Conservation (phyloP, 805 yeast genomes). For the Ogataea parapolymorpha region DNA sequence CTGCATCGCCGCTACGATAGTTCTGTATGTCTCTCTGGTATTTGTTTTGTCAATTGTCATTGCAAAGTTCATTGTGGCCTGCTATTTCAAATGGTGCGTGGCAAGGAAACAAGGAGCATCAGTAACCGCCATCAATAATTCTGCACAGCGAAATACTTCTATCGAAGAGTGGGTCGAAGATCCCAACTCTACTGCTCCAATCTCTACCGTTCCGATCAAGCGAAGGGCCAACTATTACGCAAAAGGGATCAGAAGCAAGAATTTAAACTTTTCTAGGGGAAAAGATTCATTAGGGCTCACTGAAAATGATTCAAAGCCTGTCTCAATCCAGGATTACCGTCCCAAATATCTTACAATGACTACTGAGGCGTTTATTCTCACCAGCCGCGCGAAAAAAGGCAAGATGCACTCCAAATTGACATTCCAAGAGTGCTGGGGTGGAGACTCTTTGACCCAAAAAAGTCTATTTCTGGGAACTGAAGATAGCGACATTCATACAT, state of each 20-base stretch:
- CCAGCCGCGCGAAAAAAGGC: constrained; percentile 16
- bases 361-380: constrained; percentile 47
- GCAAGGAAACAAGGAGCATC: constrained; percentile 80
- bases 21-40: constrained; percentile 73
- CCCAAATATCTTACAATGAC: constrained; percentile 61
- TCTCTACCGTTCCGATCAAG: constrained; percentile 48
- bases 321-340: constrained; percentile 27
- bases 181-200: constrained; percentile 47
- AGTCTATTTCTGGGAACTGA: constrained; percentile 23
- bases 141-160: constrained; percentile 60
- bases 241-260: constrained; percentile 32
- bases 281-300: constrained; percentile 35
- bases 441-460: constrained; percentile 29
- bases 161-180: constrained; percentile 87
- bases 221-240: constrained; percentile 47
- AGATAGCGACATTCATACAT: constrained; percentile 40
- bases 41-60: constrained; percentile 81
- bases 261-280: constrained; percentile 37
- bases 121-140: constrained; percentile 45
- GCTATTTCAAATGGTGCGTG: constrained; percentile 83
- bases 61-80: constrained; percentile 77
- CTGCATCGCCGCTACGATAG: constrained; percentile 86
- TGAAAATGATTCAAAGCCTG: constrained; percentile 10
- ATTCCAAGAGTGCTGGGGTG: constrained; percentile 10
- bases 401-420: constrained; percentile 16